Percentiles rank a stretch among this genome's conserved stretches.
These are phyloP conservation scores for Candida caryicola DNA, from an alignment of 805 yeast species.

Conservation along the genomic window DNA sequence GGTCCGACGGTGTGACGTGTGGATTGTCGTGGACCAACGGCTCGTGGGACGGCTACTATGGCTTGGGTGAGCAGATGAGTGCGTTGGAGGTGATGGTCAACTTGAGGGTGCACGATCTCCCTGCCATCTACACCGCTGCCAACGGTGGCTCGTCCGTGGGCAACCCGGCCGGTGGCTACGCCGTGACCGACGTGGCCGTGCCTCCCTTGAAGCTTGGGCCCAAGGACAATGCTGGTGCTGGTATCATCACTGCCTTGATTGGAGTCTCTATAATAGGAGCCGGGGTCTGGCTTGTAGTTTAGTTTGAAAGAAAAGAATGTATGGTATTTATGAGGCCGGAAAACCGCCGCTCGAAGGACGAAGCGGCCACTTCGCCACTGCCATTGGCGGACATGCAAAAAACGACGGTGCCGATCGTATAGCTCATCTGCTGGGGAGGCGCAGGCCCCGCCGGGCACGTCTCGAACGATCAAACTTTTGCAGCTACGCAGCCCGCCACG, in stretches of 20 bases:
- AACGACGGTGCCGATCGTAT: too few relatives aligned
- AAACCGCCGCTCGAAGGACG: too few relatives aligned
- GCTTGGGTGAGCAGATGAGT: conserved; percentile 77
- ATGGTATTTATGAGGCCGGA: background rate
- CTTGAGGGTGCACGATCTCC: conserved; percentile 37
- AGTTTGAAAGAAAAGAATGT: conserved; percentile 4
- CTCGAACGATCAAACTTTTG: too few relatives aligned
- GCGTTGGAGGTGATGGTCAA: conserved; percentile 65
- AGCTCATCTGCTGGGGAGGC: too few relatives aligned
- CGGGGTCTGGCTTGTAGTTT: conserved; percentile 77
- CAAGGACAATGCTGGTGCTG: conserved; percentile 73
- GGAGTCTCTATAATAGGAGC: conserved; percentile 53
- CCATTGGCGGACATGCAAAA: too few relatives aligned
- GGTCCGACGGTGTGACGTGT: conserved; percentile 81
- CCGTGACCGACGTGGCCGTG: conserved; percentile 36
- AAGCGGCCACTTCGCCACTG: too few relatives aligned
- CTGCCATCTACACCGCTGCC: conserved; percentile 58
- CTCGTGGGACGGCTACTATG: conserved; percentile 62
- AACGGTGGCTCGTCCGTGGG: conserved; percentile 74
- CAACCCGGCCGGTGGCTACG: conserved; percentile 65
- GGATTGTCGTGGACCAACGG: conserved; percentile 62
- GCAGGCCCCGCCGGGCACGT: too few relatives aligned
- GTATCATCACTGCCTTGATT: conserved; percentile 72
- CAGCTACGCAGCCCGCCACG: too few relatives aligned
- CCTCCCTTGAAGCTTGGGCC: conserved; percentile 11